Evolutionary conservation across 2,329 filamentous ascomycete species (phyloP), one percentile per base, ranked within the genome.

Genomic region (Podosphaera xanthii): DNA sequence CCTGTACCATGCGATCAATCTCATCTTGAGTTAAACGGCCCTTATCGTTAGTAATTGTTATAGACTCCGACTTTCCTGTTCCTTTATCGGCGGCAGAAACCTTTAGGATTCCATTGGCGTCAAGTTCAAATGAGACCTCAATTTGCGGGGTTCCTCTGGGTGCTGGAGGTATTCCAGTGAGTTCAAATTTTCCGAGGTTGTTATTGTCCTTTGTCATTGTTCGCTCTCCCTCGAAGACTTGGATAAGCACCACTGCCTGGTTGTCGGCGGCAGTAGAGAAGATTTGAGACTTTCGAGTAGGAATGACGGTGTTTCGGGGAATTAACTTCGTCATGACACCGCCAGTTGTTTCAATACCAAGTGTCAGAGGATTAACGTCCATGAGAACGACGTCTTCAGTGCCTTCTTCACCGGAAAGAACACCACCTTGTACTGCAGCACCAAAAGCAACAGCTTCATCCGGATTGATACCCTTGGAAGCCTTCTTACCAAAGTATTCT

Each of bases 41-140:
- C 84, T 97, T 97, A 77, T 98, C 92, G 77, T 98, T 97, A 76
- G 86, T 97, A 72, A 98, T 98, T 68, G 92, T 97, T 73, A 98
- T 97, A 64, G 86, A 89, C 79, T 98, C 89, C 63, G 81, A 82
- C 81, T 97, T 96, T 74, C 92, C 92, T 69, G 91, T 96, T 71
- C 90, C 92, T 85, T 97, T 97, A 75, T 98, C 92, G 69, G 86
- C 84, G 65, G 92, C 92, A 65, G 86, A 87, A 63, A 98, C 92
- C 79, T 94, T 91, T 65, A 98, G 82, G 68, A 98, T 96, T 78
- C 92, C 91, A 75, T 98, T 97, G 77, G 89, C 90, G 69, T 98
- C 91, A 61, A 98, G 84, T 74, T 96, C 88, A 73, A 98, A 98
- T 38, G 87, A 87, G 67, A 98, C 92, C 76, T 98, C 92, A 63